These are phyloP conservation scores for Zychaea mexicana DNA, from an alignment of 371 early-diverging fungal genomes.

Conservation along the genomic window DNA sequence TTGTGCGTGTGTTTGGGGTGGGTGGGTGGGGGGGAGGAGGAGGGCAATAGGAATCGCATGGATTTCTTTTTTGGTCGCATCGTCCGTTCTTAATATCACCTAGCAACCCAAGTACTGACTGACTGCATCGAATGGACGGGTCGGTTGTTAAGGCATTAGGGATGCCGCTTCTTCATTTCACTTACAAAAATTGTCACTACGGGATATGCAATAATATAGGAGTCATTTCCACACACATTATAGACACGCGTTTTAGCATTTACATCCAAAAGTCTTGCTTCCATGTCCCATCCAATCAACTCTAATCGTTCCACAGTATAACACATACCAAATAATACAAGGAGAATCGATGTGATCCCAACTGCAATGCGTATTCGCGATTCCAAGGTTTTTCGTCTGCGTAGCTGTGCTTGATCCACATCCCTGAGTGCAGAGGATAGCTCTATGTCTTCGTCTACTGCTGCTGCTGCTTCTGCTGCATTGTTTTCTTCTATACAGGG, in stretches of 20 bases:
- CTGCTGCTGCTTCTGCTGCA: too few relatives aligned
- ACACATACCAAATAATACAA: conserved; percentile 2
- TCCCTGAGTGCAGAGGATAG: conserved; percentile 1
- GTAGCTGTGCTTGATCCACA: not conserved
- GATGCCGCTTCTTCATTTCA: conserved; percentile 11
- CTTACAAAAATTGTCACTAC: conserved; percentile 6
- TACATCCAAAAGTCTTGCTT: too few relatives aligned
- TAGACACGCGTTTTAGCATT: too few relatives aligned
- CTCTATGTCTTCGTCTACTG: not conserved
- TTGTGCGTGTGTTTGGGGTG: too few relatives aligned
- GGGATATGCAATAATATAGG: not conserved
- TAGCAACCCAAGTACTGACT: too few relatives aligned
- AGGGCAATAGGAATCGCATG: not conserved
- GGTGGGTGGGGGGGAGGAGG: not conserved
- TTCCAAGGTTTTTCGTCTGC: not conserved
- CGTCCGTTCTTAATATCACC: too few relatives aligned
- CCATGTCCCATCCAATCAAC: too few relatives aligned
- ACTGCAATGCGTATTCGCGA: not conserved
- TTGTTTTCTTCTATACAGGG: not conserved
- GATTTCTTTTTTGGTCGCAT: conserved; percentile 2
- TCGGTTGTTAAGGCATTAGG: not conserved
- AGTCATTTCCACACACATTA: too few relatives aligned
- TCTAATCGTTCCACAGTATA: too few relatives aligned
- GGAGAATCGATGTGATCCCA: not conserved
- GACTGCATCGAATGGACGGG: too few relatives aligned